Percentiles rank a stretch among this genome's conserved stretches.
Evolutionary conservation across 192 early-diverging fungal species (phyloP).

Genomic region (Linnemannia zychae): DNA sequence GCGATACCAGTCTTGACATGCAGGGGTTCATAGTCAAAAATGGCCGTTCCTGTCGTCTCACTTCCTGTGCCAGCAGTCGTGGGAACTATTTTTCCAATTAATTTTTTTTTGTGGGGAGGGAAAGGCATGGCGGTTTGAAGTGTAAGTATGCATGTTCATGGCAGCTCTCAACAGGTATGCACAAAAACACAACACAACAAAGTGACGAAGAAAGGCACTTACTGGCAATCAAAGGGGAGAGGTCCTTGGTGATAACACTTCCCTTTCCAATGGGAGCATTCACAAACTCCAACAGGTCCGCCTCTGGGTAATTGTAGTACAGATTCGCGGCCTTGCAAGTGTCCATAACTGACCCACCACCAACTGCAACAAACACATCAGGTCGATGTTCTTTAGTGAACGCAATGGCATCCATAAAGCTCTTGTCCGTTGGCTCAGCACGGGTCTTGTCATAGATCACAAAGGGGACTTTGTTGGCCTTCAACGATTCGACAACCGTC

Average conservation of each 20-base stretch:
- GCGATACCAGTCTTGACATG: slow-evolving; percentile 93
- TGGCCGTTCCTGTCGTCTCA: slow-evolving; percentile 94
- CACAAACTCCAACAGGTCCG: slow-evolving; percentile 92
- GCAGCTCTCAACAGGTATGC: too few species aligned
- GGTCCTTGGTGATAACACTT: slow-evolving; percentile 74
- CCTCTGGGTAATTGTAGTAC: slow-evolving; percentile 84
- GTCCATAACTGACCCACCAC: slow-evolving; percentile 93
- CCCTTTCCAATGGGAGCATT: slow-evolving; percentile 94
- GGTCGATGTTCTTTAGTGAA: slow-evolving; percentile 80
- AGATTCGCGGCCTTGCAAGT: slow-evolving; percentile 94
- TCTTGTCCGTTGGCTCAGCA: slow-evolving; percentile 87
- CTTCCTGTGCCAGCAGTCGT: slow-evolving; percentile 83
- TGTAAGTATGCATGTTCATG: too few species aligned
- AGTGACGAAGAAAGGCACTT: not conserved
- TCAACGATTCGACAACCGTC: slow-evolving; percentile 83
- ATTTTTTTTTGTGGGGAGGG: not conserved
- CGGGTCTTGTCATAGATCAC: slow-evolving; percentile 83
- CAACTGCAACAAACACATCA: slow-evolving; percentile 91
- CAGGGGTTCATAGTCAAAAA: slow-evolving; percentile 89
- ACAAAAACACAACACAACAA: not conserved
- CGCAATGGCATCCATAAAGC: slow-evolving; percentile 87
- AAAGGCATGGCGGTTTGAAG: not conserved
- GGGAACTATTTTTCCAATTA: slow-evolving; percentile 52
- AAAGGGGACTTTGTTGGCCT: slow-evolving; percentile 73
- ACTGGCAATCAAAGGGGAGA: slow-evolving; percentile 87